These are phyloP conservation scores for Ichthyophthirius multifiliis DNA, from an alignment of 169 alveolate species.

Conservation along the genomic window DNA sequence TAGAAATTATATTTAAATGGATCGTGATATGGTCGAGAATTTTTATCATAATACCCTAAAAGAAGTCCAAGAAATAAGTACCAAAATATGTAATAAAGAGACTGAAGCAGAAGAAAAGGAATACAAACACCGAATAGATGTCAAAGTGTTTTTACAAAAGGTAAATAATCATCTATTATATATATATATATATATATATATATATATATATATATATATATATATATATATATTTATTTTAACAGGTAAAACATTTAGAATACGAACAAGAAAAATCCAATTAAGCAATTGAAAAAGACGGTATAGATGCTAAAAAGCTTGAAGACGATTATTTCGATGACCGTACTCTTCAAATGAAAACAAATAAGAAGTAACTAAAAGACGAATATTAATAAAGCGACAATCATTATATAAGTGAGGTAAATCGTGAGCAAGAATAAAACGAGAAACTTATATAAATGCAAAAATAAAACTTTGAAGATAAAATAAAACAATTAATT, in stretches of 20 bases:
- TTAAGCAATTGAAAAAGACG: conserved; percentile 61
- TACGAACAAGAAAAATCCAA: conserved; percentile 59
- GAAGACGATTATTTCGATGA: conserved; percentile 55
- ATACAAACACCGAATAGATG: conserved; percentile 65
- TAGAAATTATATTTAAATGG: conserved; percentile 72
- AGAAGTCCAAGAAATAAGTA: conserved; percentile 61
- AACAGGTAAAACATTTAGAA: conserved; percentile 69
- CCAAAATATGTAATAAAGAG: conserved; percentile 67
- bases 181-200: too few species aligned
- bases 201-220: neutral
- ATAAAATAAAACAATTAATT: conserved; percentile 51
- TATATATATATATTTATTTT: neutral
- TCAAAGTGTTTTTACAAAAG: conserved; percentile 71
- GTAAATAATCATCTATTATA: conserved; percentile 17
- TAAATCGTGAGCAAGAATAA: conserved; percentile 44
- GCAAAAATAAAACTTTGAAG: conserved; percentile 48
- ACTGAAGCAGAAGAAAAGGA: conserved; percentile 71
- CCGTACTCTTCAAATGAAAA: conserved; percentile 52
- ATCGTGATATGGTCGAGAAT: conserved; percentile 75
- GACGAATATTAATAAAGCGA: conserved; percentile 44
- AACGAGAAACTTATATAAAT: conserved; percentile 31
- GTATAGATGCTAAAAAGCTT: conserved; percentile 51
- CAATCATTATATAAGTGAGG: conserved; percentile 31
- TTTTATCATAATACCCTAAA: conserved; percentile 60
- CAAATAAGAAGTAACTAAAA: conserved; percentile 45